phyloP scores from a whole-genome alignment of 805 yeast genomes.

The Kazachstania viticola region DNA sequence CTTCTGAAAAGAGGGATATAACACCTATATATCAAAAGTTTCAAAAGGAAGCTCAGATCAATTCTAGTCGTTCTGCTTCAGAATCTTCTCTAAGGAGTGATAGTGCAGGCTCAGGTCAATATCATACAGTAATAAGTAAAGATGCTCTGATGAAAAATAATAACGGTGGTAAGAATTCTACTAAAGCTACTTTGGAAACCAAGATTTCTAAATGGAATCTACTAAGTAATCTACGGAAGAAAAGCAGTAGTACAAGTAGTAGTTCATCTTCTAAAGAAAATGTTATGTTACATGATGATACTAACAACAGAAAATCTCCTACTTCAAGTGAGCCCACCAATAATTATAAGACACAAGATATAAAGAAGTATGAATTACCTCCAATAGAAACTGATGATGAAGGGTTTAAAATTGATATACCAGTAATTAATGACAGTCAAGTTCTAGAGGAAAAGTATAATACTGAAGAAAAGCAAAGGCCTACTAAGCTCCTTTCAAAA shows the following conservation, averaged over 20 bases:
- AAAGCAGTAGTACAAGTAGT: constrained; percentile 11
- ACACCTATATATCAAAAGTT: constrained; percentile 20
- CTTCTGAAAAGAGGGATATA: constrained; percentile 8
- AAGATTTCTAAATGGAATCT: constrained; percentile 25
- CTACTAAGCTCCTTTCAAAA: constrained; percentile 4
- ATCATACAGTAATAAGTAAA: constrained; percentile 19
- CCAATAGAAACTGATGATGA: constrained; percentile 14
- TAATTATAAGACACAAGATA: constrained; percentile 7
- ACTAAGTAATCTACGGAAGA: constrained; percentile 17
- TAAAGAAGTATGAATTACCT: constrained; percentile 17
- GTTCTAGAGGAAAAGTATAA: neutral
- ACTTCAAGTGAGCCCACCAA: neutral
- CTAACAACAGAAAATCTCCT: neutral
- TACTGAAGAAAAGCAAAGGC: neutral
- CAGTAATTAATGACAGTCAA: constrained; percentile 6
- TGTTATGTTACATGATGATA: neutral
- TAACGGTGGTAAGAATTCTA: too few relatives aligned
- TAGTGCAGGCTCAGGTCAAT: too few relatives aligned
- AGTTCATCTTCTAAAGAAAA: constrained; percentile 2
- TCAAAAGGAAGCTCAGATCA: constrained; percentile 13
- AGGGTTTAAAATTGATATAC: constrained; percentile 13
- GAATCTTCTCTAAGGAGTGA: too few relatives aligned
- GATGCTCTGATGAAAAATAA: constrained; percentile 11
- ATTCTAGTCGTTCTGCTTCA: too few relatives aligned
- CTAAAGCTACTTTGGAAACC: constrained; percentile 13